Percentiles rank a stretch among this genome's conserved stretches.
phyloP scores from a whole-genome alignment of 2,329 filamentous ascomycete species.

The Arthrobotrys sinensis region DNA sequence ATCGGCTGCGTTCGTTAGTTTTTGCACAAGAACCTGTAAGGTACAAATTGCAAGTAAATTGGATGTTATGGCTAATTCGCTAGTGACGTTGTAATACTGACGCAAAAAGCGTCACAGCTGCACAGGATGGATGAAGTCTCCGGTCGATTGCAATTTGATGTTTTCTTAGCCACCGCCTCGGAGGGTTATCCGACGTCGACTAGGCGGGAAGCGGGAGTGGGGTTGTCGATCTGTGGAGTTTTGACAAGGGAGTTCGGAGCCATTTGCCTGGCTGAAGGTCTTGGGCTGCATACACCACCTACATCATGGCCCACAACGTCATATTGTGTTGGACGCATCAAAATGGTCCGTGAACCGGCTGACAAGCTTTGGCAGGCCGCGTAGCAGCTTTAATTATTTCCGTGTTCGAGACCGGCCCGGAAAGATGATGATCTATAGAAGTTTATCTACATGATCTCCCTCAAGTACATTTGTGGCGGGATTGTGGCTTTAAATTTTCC shows the following conservation, averaged over 20 bases:
- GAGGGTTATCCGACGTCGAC: constrained; percentile 16
- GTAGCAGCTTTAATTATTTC: too few species aligned
- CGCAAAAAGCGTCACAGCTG: constrained; percentile 44
- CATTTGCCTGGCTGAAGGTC: neutral
- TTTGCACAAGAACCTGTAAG: neutral
- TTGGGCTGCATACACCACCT: too few species aligned
- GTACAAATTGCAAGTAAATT: neutral
- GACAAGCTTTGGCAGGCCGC: too few species aligned
- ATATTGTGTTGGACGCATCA: too few species aligned
- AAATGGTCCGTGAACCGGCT: too few species aligned
- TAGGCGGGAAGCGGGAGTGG: constrained; percentile 20
- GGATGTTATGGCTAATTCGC: neutral
- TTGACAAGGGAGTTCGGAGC: constrained; percentile 2
- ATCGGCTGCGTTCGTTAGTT: neutral
- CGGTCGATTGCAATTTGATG: neutral
- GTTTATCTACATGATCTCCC: too few species aligned
- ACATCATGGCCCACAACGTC: too few species aligned
- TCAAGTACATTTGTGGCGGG: too few species aligned
- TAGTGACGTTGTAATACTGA: constrained; percentile 46
- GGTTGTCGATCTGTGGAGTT: neutral
- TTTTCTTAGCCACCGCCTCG: constrained; percentile 23
- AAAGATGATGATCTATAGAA: too few species aligned
- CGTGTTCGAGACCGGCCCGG: too few species aligned
- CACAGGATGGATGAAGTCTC: constrained; percentile 11
- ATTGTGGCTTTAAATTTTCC: too few species aligned